Conservation (phyloP, 2,329 filamentous ascomycete species). For the Dryadomyces sulphureus region DNA sequence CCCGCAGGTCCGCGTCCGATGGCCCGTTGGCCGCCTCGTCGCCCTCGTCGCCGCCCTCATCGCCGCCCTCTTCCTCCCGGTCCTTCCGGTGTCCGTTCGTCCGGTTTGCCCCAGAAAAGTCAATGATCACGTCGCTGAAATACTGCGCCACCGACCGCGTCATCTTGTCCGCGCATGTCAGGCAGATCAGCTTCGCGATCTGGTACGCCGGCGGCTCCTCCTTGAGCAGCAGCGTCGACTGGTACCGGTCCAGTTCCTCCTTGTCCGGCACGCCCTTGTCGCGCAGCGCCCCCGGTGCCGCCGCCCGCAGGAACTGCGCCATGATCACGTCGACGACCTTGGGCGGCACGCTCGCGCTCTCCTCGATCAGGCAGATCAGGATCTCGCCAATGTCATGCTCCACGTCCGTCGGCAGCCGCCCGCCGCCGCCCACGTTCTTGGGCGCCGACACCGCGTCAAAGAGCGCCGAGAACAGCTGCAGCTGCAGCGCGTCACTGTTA, state of each 20-base stretch:
- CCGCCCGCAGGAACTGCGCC: constrained; percentile 85
- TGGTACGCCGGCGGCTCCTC: constrained; percentile 86
- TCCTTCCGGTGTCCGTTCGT: constrained; percentile 12
- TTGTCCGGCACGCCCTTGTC: constrained; percentile 33
- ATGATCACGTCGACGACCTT: constrained; percentile 86
- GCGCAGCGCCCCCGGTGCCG: constrained; percentile 50
- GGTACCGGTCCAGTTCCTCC: constrained; percentile 51
- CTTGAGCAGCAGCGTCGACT: constrained; percentile 72
- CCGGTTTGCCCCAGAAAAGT: constrained; percentile 53
- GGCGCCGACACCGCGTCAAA: constrained; percentile 84
- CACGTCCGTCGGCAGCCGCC: constrained; percentile 82
- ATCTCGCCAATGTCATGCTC: constrained; percentile 85
- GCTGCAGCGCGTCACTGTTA: constrained; percentile 62
- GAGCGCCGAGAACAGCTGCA: constrained; percentile 71
- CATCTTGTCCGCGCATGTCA: constrained; percentile 83
- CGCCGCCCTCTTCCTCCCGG: constrained; percentile 27
- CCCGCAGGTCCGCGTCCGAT: constrained; percentile 71
- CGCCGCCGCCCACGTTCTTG: constrained; percentile 60
- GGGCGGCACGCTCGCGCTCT: constrained; percentile 60
- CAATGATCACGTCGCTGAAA: constrained; percentile 91
- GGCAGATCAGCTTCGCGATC: constrained; percentile 92
- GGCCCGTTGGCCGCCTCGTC: constrained; percentile 38
- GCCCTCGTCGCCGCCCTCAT: constrained; percentile 16
- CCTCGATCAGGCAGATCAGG: constrained; percentile 74
- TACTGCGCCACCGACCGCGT: constrained; percentile 87